Percentiles rank a stretch among this genome's conserved stretches.
Conservation (phyloP, 2,329 filamentous ascomycete genomes). For the Ceratocystis albifundus region DNA sequence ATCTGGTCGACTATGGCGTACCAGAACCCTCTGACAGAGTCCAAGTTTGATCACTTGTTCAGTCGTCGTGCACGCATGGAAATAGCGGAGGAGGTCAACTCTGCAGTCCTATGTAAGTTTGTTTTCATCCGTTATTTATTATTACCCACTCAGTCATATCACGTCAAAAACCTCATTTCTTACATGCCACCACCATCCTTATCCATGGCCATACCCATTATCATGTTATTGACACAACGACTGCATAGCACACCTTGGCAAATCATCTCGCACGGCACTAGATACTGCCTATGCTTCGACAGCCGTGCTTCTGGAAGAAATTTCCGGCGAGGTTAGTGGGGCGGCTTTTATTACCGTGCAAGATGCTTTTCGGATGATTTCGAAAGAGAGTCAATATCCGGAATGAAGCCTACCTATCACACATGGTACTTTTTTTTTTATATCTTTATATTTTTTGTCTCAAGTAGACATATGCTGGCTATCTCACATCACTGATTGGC, state of each 20-base stretch:
- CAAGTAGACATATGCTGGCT: too few relatives aligned
- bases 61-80: conserved; percentile 61
- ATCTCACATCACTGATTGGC: not conserved
- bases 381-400: not conserved
- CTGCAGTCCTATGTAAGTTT: conserved; percentile 71
- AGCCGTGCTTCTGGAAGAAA: conserved; percentile 69
- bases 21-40: conserved; percentile 62
- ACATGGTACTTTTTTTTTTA: too few relatives aligned
- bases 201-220: not conserved
- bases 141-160: not conserved
- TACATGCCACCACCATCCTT: not conserved
- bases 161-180: not conserved
- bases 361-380: not conserved
- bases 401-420: not conserved
- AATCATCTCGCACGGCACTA: conserved; percentile 73
- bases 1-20: conserved; percentile 87
- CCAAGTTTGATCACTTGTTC: conserved; percentile 63
- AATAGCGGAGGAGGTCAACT: conserved; percentile 88
- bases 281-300: conserved; percentile 82
- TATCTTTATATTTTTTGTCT: too few relatives aligned
- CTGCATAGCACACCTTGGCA: conserved; percentile 66
- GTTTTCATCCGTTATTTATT: conserved; percentile 6
- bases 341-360: conserved; percentile 56
- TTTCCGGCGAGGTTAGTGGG: conserved; percentile 65
- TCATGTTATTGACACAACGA: conserved; percentile 24